Evolutionary conservation across 1,284 basidiomycete genomes (phyloP).

Genomic region (Hemileia vastatrix): DNA sequence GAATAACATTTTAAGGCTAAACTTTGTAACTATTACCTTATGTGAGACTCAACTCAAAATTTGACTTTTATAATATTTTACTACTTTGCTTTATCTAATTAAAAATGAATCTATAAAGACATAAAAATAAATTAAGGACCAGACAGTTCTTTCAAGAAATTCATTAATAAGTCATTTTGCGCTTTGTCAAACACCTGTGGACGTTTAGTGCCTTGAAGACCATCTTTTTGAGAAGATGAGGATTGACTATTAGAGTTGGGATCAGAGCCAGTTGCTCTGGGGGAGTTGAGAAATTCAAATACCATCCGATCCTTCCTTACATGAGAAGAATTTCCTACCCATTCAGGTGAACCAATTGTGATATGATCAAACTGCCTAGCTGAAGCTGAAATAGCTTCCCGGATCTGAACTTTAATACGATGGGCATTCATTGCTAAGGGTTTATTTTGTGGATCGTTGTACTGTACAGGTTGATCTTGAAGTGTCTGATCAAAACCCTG

Average conservation of each 20-base stretch:
- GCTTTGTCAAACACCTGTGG: not conserved
- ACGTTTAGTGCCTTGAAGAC: not conserved
- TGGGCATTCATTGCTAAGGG: slow-evolving; percentile 8
- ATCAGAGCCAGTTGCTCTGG: too few species aligned
- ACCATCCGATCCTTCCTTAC: slow-evolving; percentile 18
- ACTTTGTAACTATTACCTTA: not conserved
- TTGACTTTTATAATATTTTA: not conserved
- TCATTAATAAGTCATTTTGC: slow-evolving; percentile 20
- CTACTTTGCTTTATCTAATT: not conserved
- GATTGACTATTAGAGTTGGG: slow-evolving; percentile 2
- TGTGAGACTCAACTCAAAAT: not conserved
- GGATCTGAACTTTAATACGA: slow-evolving; percentile 10
- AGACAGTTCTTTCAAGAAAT: slow-evolving; percentile 18
- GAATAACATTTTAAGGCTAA: not conserved
- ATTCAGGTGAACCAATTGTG: slow-evolving; percentile 10
- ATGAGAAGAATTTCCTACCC: slow-evolving; percentile 15
- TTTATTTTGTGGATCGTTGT: slow-evolving; percentile 6
- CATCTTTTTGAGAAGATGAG: not conserved
- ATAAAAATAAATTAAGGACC: not conserved
- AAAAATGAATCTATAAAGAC: not conserved
- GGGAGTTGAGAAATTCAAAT: slow-evolving; percentile 23
- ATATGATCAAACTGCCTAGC: not conserved
- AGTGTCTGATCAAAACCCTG: slow-evolving; percentile 12
- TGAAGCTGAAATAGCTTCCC: slow-evolving; percentile 7
- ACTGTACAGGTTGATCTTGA: slow-evolving; percentile 19